Conservation (phyloP, 805 yeast species). For the Yamadazyma nakazawae region DNA sequence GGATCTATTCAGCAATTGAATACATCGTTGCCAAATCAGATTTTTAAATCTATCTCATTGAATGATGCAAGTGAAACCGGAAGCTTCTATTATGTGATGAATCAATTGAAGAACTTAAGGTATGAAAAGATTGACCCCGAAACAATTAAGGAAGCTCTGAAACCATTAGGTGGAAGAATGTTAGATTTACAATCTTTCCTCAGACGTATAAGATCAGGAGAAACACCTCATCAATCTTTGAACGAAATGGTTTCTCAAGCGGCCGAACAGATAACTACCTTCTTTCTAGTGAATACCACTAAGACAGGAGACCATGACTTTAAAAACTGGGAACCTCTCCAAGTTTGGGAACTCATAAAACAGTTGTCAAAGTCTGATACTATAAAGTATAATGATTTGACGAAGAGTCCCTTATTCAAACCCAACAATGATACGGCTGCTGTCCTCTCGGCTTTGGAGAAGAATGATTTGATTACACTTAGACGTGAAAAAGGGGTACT, state of each 20-base stretch:
- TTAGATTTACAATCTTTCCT: conserved; percentile 87
- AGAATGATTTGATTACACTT: conserved; percentile 69
- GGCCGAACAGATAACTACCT: conserved; percentile 82
- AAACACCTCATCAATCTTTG: conserved; percentile 71
- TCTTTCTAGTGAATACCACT: conserved; percentile 46
- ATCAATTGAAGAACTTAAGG: conserved; percentile 41
- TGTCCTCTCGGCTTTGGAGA: conserved; percentile 69
- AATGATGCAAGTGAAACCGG: conserved; percentile 77
- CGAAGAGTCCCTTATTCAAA: conserved; percentile 58
- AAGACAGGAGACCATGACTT: conserved; percentile 20
- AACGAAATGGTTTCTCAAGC: conserved; percentile 80
- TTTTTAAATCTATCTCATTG: conserved; percentile 68
- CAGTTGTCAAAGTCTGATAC: conserved; percentile 48
- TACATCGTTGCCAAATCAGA: conserved; percentile 79
- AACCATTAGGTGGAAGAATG: conserved; percentile 92
- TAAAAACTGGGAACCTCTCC: conserved; percentile 66
- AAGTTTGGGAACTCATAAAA: conserved; percentile 83
- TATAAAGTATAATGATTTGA: conserved; percentile 50
- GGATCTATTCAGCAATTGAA: conserved; percentile 68
- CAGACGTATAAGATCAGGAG: conserved; percentile 86
- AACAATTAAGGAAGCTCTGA: conserved; percentile 54
- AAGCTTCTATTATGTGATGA: conserved; percentile 66
- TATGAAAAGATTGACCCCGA: conserved; percentile 13
- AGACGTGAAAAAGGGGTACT: conserved; percentile 76
- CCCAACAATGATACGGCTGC: conserved; percentile 43